Percentiles rank a stretch among this genome's conserved stretches.
phyloP scores from a whole-genome alignment of 1,284 basidiomycete genomes.

The Cutaneotrichosporon dermatis region DNA sequence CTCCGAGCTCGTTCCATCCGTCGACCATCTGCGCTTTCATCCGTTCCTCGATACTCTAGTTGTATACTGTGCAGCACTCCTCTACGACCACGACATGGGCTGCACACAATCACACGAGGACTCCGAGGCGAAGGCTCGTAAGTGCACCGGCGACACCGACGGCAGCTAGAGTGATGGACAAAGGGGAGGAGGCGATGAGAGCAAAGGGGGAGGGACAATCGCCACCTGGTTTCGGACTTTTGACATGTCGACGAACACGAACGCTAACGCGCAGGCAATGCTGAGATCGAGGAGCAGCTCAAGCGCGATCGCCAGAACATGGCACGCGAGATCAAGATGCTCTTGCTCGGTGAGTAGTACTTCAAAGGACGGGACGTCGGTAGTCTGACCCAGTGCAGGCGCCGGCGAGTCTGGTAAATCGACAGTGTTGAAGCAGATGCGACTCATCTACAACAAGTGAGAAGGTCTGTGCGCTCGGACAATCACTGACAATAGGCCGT shows the following conservation, averaged over 20 bases:
- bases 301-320: slow-evolving; percentile 86
- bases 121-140: slow-evolving; percentile 47
- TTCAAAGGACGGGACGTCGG: no score
- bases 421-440: slow-evolving; percentile 94
- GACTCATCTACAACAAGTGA: slow-evolving; percentile 72
- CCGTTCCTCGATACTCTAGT: not conserved
- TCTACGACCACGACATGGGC: slow-evolving; percentile 40
- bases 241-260: not conserved
- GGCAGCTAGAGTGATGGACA: no score
- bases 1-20: not conserved
- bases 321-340: slow-evolving; percentile 83
- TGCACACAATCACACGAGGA: slow-evolving; percentile 51
- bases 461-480: slow-evolving; percentile 6
- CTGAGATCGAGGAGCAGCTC: slow-evolving; percentile 93
- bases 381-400: slow-evolving; percentile 9
- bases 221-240: no score
- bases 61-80: slow-evolving; percentile 2
- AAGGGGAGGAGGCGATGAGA: no score
- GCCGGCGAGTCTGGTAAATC: slow-evolving; percentile 89
- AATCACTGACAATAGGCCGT: slow-evolving; percentile 53
- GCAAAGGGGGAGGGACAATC: no score
- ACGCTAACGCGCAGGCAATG: slow-evolving; percentile 55
- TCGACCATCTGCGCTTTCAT: not conserved
- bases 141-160: slow-evolving; percentile 18
- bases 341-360: slow-evolving; percentile 58